Conservation (phyloP, 129 eudicot species). For the Calendula officinalis region DNA sequence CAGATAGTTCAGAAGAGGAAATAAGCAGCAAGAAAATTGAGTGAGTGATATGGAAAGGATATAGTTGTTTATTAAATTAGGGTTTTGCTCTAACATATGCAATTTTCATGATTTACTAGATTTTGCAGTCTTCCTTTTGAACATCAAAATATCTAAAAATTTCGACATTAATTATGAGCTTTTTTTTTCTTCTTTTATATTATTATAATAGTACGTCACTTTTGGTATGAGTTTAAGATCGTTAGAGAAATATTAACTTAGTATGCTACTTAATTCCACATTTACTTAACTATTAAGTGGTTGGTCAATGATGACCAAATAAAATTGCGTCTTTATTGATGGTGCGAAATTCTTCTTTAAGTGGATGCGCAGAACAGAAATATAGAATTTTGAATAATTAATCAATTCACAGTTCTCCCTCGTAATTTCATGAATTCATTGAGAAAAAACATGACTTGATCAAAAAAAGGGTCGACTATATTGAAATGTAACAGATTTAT, state of each 20-base stretch:
- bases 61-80: slow-evolving; percentile 20
- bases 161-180: background rate
- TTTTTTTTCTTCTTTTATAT: background rate
- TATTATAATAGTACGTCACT: background rate
- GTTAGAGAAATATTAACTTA: background rate
- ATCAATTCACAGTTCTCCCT: too few species aligned
- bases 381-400: too few species aligned
- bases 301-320: slow-evolving; percentile 10
- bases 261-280: background rate
- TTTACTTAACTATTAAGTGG: background rate
- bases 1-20: slow-evolving; percentile 26
- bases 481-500: too few species aligned
- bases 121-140: slow-evolving; percentile 23
- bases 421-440: too few species aligned
- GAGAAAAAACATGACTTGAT: too few species aligned
- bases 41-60: slow-evolving; percentile 25
- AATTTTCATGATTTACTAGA: slow-evolving; percentile 15
- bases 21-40: slow-evolving; percentile 33
- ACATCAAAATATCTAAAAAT: background rate
- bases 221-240: background rate
- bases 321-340: slow-evolving; percentile 21
- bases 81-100: slow-evolving; percentile 26
- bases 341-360: slow-evolving; percentile 16
- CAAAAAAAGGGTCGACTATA: too few species aligned
- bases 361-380: background rate